Base-by-base conservation (phyloP, 306 rosid species). In the Echinosophora koreensis region DNA sequence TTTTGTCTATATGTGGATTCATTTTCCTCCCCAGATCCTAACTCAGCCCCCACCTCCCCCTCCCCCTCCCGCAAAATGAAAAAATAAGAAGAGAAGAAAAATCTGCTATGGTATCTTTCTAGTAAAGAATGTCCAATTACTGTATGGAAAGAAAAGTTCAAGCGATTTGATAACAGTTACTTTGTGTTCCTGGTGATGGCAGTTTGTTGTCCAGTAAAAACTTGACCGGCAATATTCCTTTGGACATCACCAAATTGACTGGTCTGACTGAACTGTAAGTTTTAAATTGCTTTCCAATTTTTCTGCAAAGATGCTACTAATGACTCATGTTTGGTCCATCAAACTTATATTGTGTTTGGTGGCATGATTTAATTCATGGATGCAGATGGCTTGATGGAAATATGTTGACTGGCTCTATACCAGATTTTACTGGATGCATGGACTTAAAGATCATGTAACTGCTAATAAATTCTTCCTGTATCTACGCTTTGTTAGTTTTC, bases 231-330 rank as follows among this genome's bases (percentile, higher is more conserved):
- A 83, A 76, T 80, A 85, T 95, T 81, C 97, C 99, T 67, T 76
- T 80, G 54, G 90, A 90, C 84, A 69, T 95, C 56, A 47, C 94
- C 77, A 86, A 88, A 82, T 84, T 95, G 89, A 86, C 79, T 57
- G 89, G 96, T 80, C 81, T 95, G 69, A 88, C 83, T 55, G 99
- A 95, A 74, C 83, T 95, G 99, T 95, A 85, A 89, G 97, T 88
- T 81, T 60, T 54, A 10, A 64, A 28, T 63, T 74, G 49, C 72
- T 60, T 84, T 60, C 14, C 73, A 30, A 39, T 66, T 66, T 83
- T 83, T 35, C 50, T 81, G 66, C 49, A 30, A 54, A 72, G 49
- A 77, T 58, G 39, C 63, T 28, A 0, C 27, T 57, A 17, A 58
- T 71, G 67, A 86, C 57, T 68, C 22, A 16, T 39, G 59, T 76